Conservation (phyloP, 306 rosid genomes). For the Trifolium repens region DNA sequence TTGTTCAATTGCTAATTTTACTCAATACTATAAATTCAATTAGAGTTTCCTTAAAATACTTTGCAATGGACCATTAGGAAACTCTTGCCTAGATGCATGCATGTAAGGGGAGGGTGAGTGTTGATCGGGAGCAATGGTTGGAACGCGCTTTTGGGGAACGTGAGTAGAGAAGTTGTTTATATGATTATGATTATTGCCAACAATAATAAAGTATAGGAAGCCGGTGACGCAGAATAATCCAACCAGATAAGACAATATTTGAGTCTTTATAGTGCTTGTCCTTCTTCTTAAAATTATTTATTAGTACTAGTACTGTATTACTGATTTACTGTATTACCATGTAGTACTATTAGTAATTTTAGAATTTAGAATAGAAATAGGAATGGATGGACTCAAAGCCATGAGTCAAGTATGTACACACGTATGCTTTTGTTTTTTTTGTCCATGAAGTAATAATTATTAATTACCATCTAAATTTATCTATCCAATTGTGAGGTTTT, state of each 20-base stretch:
- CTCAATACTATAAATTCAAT: too few species aligned
- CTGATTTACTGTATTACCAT: too few species aligned
- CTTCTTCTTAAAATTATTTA: not conserved
- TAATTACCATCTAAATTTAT: too few species aligned
- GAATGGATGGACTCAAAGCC: not conserved
- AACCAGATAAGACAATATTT: constrained; percentile 60
- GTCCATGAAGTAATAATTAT: too few species aligned
- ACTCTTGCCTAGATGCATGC: not conserved
- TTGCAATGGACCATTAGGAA: not conserved
- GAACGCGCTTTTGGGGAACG: constrained; percentile 46
- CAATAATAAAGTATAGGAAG: constrained; percentile 5
- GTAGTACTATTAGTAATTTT: too few species aligned
- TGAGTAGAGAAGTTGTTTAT: not conserved
- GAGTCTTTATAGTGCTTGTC: constrained; percentile 44
- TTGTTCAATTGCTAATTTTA: too few species aligned
- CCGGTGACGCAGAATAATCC: constrained; percentile 41
- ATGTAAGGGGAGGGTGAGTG: not conserved
- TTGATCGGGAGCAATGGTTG: not conserved
- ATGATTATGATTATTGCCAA: constrained; percentile 6
- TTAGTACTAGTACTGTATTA: too few species aligned
- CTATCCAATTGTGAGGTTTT: too few species aligned
- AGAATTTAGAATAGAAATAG: too few species aligned
- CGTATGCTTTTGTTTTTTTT: too few species aligned
- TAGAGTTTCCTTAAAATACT: too few species aligned
- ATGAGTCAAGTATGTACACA: not conserved